Base-by-base conservation (phyloP, 164 flowering plant species). In the Tinospora cordifolia region DNA sequence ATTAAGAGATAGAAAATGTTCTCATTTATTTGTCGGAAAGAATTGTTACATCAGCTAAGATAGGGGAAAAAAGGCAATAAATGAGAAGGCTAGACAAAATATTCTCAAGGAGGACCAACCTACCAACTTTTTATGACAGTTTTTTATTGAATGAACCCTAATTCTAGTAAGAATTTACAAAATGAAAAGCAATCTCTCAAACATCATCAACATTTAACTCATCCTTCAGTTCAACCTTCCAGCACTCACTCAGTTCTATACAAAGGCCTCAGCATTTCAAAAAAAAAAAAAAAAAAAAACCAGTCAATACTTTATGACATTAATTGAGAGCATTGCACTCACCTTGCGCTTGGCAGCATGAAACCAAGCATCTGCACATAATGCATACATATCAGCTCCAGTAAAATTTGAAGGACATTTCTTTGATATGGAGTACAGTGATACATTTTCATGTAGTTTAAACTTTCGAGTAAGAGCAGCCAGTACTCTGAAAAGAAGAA, bases 321-420 rank as follows among this genome's bases (percentile, higher is more conserved):
- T 41, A 8, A 11, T 41, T 30, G n/a, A 34, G 59, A 63, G 24
- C 59, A 19, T 26, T 27, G 27, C 15, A 21, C 79, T 69, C 57
- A 88, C 98, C 89, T 79, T 81, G 67, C 92, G 87, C 79, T 89
- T 91, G 75, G 98, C 98, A 77, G 98, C 94, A 66, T 88, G 85
- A 81, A 94, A 91, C 98, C 98, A 94, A 77, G 98, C 89, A 81
- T 85, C 88, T 27, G 88, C 86, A 72, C 88, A 83, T 69, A 85
- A 73, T 17, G 87, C 88, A 79, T 83, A 85, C 87, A 85, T 87
- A 69, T 91, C 98, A 59, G 97, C 98, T 68, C 98, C 98, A 44
- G 98, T 91, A 76, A 91, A 90, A 76, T 85, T 94, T 67, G 90
- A 85, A 17, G 92, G 94, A 78, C 97, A 92, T 77, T 77, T 86